Base-by-base conservation (phyloP, 345 rosid species). In the Rhizophora mangle region DNA sequence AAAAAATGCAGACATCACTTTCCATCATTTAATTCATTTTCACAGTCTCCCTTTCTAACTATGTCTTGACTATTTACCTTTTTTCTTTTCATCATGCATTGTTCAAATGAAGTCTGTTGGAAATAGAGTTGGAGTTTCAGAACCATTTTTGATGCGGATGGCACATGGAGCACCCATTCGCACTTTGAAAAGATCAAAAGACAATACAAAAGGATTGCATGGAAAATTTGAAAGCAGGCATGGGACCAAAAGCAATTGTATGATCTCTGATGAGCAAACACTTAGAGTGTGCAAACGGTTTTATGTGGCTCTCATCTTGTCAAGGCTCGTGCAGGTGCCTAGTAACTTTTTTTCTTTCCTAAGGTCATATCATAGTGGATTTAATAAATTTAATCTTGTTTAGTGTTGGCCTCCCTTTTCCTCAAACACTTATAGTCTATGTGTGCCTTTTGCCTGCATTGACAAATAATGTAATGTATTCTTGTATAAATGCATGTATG, bases 141-240 rank as follows among this genome's bases (percentile, higher is more conserved):
- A 94, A 78, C 93, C 97, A 27, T 94, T 88, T 82, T 86, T 94
- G 82, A 94, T 91, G 98, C 96, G 96, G 74, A 94, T 91, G 97
- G 98, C 96, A 39, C 98, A 94, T 85, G 96, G 97, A 74, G 98
- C 90, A 73, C 92, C 92, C 39, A 74, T 86, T 67, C 88, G 81
- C 63, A 65, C 69, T 51, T 68, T 78, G 66, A 84, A 79, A 63
- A 84, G 77, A 78, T 73, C 78, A 63, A 83, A 80, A 49, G 85
- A 80, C 57, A 65, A 69, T 26, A 59, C 67, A 58, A 88, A 70
- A 78, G 84, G 67, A 54, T 62, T 78, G 64, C 76, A 55, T 62
- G 85, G 82, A 67, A 85, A 87, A 74, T 69, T 63, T 69, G 83
- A 76, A 62, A 77, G 65, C 67, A 82, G 37, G 70, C 59, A 51